Conservation (phyloP, 331 rosid species). For the Phaseolus coccineus region DNA sequence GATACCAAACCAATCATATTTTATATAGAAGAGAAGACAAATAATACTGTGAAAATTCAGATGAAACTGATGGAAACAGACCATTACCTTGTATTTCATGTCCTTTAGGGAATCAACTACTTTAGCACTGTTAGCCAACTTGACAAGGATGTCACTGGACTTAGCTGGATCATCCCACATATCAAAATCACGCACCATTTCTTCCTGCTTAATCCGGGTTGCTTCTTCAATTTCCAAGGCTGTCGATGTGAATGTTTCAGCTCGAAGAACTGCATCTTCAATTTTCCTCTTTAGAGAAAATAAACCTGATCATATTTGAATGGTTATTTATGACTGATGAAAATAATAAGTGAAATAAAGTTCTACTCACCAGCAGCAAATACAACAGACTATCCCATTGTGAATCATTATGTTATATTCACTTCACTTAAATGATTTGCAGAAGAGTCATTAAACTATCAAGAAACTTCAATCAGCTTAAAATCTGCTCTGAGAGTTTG, state of each 20-base stretch:
- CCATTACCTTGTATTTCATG: slow-evolving; percentile 71
- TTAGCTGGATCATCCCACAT: slow-evolving; percentile 84
- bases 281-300: slow-evolving; percentile 81
- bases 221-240: slow-evolving; percentile 86
- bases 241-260: slow-evolving; percentile 67
- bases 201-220: slow-evolving; percentile 71
- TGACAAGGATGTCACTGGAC: slow-evolving; percentile 74
- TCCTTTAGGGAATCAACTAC: slow-evolving; percentile 82
- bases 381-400: slow-evolving; percentile 9
- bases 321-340: slow-evolving; percentile 31
- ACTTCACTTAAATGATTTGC: background rate
- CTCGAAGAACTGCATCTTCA: slow-evolving; percentile 80
- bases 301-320: slow-evolving; percentile 57
- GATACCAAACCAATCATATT: background rate
- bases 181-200: slow-evolving; percentile 63
- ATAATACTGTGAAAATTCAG: slow-evolving; percentile 1
- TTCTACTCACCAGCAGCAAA: slow-evolving; percentile 2
- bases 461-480: slow-evolving; percentile 22
- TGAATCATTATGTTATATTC: background rate
- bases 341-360: slow-evolving; percentile 35
- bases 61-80: slow-evolving; percentile 32
- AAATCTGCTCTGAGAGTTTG: slow-evolving; percentile 2
- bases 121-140: slow-evolving; percentile 77
- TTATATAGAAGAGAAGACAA: background rate
- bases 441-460: slow-evolving; percentile 17